phyloP scores from a whole-genome alignment of 2,329 filamentous ascomycete species.

The Aspergillus ochraceoroseus region DNA sequence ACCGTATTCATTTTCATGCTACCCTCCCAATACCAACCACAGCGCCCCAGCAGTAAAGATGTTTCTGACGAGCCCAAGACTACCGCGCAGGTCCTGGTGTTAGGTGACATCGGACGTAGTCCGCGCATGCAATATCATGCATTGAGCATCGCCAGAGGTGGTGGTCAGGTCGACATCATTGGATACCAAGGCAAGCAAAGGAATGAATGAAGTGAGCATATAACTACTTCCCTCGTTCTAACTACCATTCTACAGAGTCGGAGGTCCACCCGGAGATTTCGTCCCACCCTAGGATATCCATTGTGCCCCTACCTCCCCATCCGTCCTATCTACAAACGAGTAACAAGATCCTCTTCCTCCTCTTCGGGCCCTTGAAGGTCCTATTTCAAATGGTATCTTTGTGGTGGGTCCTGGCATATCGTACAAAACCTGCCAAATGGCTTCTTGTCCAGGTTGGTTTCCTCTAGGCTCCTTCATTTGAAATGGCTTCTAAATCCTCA shows the following conservation, averaged over 20 bases:
- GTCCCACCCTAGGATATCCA: conserved; percentile 61
- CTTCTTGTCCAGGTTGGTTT: conserved; percentile 68
- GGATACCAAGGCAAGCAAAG: conserved; percentile 68
- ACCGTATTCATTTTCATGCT: conserved; percentile 50
- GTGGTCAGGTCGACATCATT: conserved; percentile 74
- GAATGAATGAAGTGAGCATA: too few relatives aligned
- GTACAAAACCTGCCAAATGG: conserved; percentile 70
- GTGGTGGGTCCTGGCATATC: conserved; percentile 67
- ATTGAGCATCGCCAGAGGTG: conserved; percentile 78
- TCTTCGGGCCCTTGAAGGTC: conserved; percentile 78
- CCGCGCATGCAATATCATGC: conserved; percentile 99
- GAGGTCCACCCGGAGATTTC: conserved; percentile 72
- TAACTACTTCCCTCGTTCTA: conserved; percentile 10
- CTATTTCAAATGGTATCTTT: conserved; percentile 73
- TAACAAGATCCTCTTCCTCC: conserved; percentile 67
- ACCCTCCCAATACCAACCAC: conserved; percentile 50
- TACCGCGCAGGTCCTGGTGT: conserved; percentile 75
- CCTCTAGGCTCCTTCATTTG: background rate
- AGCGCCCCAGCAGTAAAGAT: conserved; percentile 26
- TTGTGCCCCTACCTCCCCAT: conserved; percentile 65
- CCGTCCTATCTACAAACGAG: conserved; percentile 63
- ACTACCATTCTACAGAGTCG: conserved; percentile 55
- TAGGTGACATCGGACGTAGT: conserved; percentile 92
- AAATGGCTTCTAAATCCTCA: background rate
- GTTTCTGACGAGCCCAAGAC: conserved; percentile 33